These are phyloP conservation scores for Neofusicoccum parvum DNA, from an alignment of 2,329 filamentous ascomycete genomes.

Conservation along the genomic window DNA sequence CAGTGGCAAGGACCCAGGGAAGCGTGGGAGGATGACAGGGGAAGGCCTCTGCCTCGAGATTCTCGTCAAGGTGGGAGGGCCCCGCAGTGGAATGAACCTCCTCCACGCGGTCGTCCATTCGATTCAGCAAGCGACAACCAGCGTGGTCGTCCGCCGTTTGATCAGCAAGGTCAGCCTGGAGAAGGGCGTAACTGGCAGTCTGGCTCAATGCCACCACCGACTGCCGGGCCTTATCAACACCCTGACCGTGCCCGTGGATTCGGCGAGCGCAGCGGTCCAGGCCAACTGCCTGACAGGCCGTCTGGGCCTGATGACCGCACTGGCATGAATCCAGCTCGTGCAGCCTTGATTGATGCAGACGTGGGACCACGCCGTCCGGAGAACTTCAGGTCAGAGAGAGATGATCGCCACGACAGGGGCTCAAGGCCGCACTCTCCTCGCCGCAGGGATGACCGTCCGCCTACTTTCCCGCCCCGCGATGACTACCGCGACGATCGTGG, in stretches of 20 bases:
- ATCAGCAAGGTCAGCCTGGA: slow-evolving; percentile 32
- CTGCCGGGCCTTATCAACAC: slow-evolving; percentile 17
- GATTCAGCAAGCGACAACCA: slow-evolving; percentile 3
- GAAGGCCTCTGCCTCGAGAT: slow-evolving; percentile 37
- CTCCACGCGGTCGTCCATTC: slow-evolving; percentile 9
- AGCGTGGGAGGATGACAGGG: slow-evolving; percentile 38
- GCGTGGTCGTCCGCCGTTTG: slow-evolving; percentile 31
- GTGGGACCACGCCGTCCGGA: slow-evolving; percentile 31
- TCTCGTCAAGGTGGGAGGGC: slow-evolving; percentile 25
- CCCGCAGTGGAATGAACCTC: slow-evolving; percentile 13
- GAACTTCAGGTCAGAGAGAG: slow-evolving; percentile 28
- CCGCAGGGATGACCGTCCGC: slow-evolving; percentile 29
- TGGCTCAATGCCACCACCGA: slow-evolving; percentile 18
- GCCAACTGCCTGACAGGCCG: slow-evolving; percentile 4
- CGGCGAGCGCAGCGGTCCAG: background rate
- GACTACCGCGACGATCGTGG: slow-evolving; percentile 37
- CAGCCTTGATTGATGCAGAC: slow-evolving; percentile 42
- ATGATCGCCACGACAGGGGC: slow-evolving; percentile 34
- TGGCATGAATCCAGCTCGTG: slow-evolving; percentile 45
- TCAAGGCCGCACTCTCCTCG: slow-evolving; percentile 35
- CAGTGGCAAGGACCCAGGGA: slow-evolving; percentile 34
- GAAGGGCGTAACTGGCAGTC: slow-evolving; percentile 16
- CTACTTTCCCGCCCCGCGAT: slow-evolving; percentile 30
- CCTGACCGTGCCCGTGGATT: slow-evolving; percentile 8
- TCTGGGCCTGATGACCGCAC: slow-evolving; percentile 8